Base-by-base conservation (phyloP, 257 asterid species). In the Solanum pimpinellifolium region DNA sequence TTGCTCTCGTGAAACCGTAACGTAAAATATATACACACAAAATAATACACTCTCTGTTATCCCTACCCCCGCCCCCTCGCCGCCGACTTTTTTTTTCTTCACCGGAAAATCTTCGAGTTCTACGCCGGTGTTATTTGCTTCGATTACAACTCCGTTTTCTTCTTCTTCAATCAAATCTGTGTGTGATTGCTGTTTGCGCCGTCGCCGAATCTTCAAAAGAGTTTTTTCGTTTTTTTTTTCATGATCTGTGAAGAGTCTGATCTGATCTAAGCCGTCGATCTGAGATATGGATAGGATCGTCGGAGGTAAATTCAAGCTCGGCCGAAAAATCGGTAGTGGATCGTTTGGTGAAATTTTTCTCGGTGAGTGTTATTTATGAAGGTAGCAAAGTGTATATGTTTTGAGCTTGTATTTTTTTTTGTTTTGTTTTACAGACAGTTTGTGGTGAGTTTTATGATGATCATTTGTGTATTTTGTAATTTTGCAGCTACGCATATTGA, bases 301-400 rank as follows among this genome's bases (percentile, higher is more conserved):
- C 84, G 98, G 96, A 84, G 95, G 98, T 78, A 96, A 94, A 93
- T 96, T 90, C 93, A 96, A 96, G 94, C 98, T 96, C 68, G 99
- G 99, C 85, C 97, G 99, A 66, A 96, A 96, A 93, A 96, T 96
- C 94, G 99, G 99, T 7, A 95, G 99, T 90, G 99, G 99, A 91
- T 96, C 99, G 60, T 96, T 96, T 83, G 99, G 99, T 47, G 98
- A 96, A 92, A 96, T 96, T 88, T 96, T 90, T 88, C 94, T 96
- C 21, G 99, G 99, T 95, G 87, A 88, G 94, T 66, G 70, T 25
- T 27, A 11, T 65, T 65, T 65, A 49, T 68, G 81, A 56, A 62
- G 33, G 49, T 47, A 42, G 13, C 42, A 1, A 10, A 39, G 23
- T 31, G 52, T 46, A 76, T 37, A 6, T 81, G 62, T 87, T 29